These are phyloP conservation scores for Mucor mucedo DNA, from an alignment of 371 early-diverging fungal species.

Conservation along the genomic window DNA sequence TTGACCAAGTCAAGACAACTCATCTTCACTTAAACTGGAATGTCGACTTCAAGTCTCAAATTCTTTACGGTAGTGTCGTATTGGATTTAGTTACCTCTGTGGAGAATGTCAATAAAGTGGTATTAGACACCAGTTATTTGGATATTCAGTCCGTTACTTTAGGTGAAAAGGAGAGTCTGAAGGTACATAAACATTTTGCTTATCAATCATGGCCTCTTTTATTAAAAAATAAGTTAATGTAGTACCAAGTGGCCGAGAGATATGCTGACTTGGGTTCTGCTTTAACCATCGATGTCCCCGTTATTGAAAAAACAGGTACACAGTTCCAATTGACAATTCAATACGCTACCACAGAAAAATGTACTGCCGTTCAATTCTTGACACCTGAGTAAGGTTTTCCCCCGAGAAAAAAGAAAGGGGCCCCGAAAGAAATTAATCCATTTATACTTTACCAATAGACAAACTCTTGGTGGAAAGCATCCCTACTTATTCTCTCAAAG, in stretches of 20 bases:
- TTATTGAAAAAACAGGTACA: constrained; percentile 39
- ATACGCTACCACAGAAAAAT: constrained; percentile 83
- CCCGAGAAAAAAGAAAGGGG: not conserved
- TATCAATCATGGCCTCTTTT: not conserved
- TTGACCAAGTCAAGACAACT: constrained; percentile 69
- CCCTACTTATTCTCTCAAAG: constrained; percentile 97
- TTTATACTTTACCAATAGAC: constrained; percentile 43
- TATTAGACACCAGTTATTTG: constrained; percentile 80
- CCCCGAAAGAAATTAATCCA: not conserved
- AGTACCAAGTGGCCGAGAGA: constrained; percentile 62
- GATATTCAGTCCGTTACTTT: constrained; percentile 57
- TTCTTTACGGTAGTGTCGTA: constrained; percentile 69
- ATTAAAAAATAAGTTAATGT: not conserved
- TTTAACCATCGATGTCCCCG: constrained; percentile 66
- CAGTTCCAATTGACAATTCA: constrained; percentile 62
- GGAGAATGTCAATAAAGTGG: constrained; percentile 62
- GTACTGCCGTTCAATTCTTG: constrained; percentile 91
- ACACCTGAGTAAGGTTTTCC: constrained; percentile 54
- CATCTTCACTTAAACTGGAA: constrained; percentile 80
- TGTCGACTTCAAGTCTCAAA: constrained; percentile 76
- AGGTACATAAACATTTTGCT: constrained; percentile 37
- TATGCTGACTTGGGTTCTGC: constrained; percentile 79
- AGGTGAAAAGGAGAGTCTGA: constrained; percentile 34
- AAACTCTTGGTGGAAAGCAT: constrained; percentile 91
- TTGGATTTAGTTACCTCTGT: constrained; percentile 58